Evolutionary conservation across 257 asterid species (phyloP).

Genomic region (Eucommia ulmoides): DNA sequence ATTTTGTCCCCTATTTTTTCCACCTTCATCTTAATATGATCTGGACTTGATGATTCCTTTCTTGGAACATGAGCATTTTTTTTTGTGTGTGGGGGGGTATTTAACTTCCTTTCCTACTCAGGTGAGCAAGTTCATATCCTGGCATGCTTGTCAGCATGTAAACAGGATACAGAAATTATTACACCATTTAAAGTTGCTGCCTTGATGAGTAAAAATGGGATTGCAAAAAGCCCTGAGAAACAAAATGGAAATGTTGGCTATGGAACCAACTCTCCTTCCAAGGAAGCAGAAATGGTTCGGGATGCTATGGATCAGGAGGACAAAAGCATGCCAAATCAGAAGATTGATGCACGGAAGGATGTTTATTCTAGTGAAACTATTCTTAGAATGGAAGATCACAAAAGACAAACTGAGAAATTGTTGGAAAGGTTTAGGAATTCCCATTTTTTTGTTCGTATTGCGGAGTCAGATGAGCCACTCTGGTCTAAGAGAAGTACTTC

Average conservation of each 20-base stretch:
- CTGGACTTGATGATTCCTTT: no score
- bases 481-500: conserved; percentile 67
- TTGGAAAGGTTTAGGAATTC: conserved; percentile 60
- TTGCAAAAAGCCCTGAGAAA: conserved; percentile 30
- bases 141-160: conserved; percentile 80
- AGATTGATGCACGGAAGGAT: conserved; percentile 28
- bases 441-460: conserved; percentile 81
- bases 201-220: conserved; percentile 67
- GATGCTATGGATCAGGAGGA: conserved; percentile 27
- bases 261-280: conserved; percentile 23
- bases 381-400: conserved; percentile 79
- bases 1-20: not conserved
- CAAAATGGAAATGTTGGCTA: conserved; percentile 39
- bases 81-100: conserved; percentile 9
- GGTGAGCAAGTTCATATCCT: conserved; percentile 86
- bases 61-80: conserved; percentile 1
- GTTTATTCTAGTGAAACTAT: conserved; percentile 70
- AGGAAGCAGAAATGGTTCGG: conserved; percentile 14
- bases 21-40: not conserved
- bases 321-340: conserved; percentile 18
- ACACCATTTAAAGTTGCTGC: conserved; percentile 98
- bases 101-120: conserved; percentile 17
- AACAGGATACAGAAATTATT: conserved; percentile 83
- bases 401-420: conserved; percentile 60
- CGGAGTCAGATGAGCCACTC: conserved; percentile 70